A percentile compares a stretch with the other conserved stretches of the same genome.
Conservation (phyloP, 2,329 filamentous ascomycete genomes). For the Fusarium transvaalense region DNA sequence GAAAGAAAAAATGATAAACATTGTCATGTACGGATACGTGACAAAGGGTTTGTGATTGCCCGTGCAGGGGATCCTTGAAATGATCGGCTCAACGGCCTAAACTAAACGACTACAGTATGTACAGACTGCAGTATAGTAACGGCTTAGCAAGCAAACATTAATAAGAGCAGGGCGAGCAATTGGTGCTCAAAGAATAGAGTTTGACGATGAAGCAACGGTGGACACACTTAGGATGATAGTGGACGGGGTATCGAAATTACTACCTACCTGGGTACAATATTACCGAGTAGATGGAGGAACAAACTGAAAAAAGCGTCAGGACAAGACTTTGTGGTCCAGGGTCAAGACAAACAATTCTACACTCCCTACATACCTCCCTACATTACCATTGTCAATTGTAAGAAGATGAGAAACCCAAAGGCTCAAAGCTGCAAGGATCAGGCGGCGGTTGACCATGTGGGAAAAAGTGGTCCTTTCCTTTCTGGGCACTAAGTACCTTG, state of each 20-base stretch:
- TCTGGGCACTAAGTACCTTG: background rate
- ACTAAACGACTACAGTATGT: conserved; percentile 2
- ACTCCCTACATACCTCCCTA: background rate
- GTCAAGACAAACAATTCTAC: background rate
- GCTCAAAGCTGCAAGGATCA: background rate
- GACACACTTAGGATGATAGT: conserved; percentile 25
- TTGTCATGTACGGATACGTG: background rate
- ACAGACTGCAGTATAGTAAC: conserved; percentile 11
- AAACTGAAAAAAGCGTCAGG: conserved; percentile 21
- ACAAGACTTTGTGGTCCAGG: conserved; percentile 9
- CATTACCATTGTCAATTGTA: no score
- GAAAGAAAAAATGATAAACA: conserved; percentile 2
- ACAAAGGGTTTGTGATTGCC: conserved; percentile 14
- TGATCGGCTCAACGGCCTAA: conserved; percentile 31
- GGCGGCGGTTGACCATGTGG: conserved; percentile 41
- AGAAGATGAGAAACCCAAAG: no score
- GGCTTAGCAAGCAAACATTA: conserved; percentile 33
- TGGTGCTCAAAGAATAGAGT: conserved; percentile 44
- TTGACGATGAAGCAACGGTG: conserved; percentile 47
- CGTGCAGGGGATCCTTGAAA: conserved; percentile 13
- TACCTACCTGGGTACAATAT: background rate
- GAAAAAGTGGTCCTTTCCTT: conserved; percentile 16
- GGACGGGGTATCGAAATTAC: conserved; percentile 44
- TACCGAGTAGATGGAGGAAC: background rate
- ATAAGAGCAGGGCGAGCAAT: conserved; percentile 29